A percentile compares a stretch with the other conserved stretches of the same genome.
Conservation (phyloP, 2,329 filamentous ascomycete genomes). For the Venturiaceae sp. region DNA sequence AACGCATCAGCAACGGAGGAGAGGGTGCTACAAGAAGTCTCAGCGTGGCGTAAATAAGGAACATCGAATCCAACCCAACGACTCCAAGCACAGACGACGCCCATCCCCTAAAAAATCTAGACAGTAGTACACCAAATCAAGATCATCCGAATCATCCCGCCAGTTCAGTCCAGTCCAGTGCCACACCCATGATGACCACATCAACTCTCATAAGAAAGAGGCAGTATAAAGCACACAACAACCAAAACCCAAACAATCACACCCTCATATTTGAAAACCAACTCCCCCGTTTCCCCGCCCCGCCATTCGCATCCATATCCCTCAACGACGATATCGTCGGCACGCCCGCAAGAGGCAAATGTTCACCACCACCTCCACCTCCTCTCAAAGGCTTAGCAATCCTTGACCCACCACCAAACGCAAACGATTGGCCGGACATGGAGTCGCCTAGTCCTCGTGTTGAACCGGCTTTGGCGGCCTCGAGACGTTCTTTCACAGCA, state of each 20-base stretch:
- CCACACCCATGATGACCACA: not conserved
- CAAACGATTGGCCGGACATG: slow-evolving; percentile 56
- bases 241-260: not conserved
- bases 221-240: not conserved
- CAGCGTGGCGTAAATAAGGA: too few relatives aligned
- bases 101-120: not conserved
- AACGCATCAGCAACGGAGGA: too few relatives aligned
- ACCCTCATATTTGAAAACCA: slow-evolving; percentile 4
- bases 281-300: slow-evolving; percentile 1
- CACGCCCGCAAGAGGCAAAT: slow-evolving; percentile 14
- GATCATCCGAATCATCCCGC: not conserved
- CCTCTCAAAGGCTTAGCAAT: slow-evolving; percentile 58
- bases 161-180: not conserved
- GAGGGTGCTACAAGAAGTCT: too few relatives aligned
- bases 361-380: slow-evolving; percentile 33
- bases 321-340: not conserved
- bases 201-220: not conserved
- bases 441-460: slow-evolving; percentile 65
- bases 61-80: too few relatives aligned
- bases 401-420: slow-evolving; percentile 38
- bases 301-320: not conserved
- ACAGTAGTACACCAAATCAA: not conserved
- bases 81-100: not conserved
- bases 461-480: slow-evolving; percentile 85
- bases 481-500: slow-evolving; percentile 93